phyloP scores from a whole-genome alignment of 2,329 filamentous ascomycete species.

The Alternaria hordeiaustralica region DNA sequence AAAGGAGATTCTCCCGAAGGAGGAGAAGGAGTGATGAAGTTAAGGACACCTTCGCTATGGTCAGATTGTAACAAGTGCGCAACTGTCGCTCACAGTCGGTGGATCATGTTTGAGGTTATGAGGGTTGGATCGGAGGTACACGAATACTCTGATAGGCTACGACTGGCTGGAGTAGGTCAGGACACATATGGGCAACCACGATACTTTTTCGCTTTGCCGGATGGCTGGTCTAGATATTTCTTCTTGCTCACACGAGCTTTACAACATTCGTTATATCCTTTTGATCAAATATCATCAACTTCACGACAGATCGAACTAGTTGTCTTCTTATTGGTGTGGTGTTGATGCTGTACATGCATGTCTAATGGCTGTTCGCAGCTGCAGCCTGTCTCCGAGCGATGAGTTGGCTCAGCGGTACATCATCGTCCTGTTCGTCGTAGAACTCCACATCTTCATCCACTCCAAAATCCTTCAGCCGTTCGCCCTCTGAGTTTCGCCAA shows the following conservation, averaged over 20 bases:
- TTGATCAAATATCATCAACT: neutral
- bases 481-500: constrained; percentile 79
- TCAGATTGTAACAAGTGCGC: constrained; percentile 29
- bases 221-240: constrained; percentile 32
- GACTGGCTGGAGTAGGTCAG: constrained; percentile 4
- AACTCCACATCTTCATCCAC: constrained; percentile 79
- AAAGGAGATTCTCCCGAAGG: constrained; percentile 2
- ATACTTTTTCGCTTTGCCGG: constrained; percentile 18
- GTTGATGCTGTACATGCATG: neutral
- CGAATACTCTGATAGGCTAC: constrained; percentile 5
- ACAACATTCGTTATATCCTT: constrained; percentile 16
- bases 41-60: constrained; percentile 3
- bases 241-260: constrained; percentile 23
- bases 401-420: constrained; percentile 74
- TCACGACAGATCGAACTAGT: neutral
- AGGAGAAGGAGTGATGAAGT: constrained; percentile 1
- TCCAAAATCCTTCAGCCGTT: constrained; percentile 76
- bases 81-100: constrained; percentile 3
- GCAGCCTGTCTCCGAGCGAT: constrained; percentile 48
- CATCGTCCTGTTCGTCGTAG: constrained; percentile 67
- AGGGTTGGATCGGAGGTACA: constrained; percentile 1
- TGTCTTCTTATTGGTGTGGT: neutral
- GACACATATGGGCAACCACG: constrained; percentile 12
- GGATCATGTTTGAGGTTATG: neutral
- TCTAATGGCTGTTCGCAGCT: constrained; percentile 2